Evolutionary conservation across 352 stramenopile genomes (phyloP), one percentile per base, ranked within the genome.

Genomic region (Phytophthora pistaciae): DNA sequence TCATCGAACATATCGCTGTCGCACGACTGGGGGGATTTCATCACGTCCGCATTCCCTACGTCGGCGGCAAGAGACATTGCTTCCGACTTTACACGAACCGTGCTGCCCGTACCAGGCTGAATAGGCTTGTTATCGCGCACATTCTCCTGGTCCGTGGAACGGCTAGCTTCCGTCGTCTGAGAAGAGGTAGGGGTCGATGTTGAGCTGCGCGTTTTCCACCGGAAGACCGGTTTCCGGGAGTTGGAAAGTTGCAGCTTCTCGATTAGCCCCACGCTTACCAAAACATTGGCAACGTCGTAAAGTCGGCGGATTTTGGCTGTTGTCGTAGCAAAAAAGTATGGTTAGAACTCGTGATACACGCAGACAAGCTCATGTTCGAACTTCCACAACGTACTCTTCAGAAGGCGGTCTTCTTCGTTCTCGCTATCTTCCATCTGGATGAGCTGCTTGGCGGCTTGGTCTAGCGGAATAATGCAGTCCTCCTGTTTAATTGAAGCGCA

Each of bases 251-350:
- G 90, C 38, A 95, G 68, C 64, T 98, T 98, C 65, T 96, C 87
- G 36, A 98, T 95, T 38, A 99, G 82, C 0, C 95, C 94, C 14
- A 99, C 84, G 56, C 87, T 95, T 3, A 96, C 84, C 23, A 99
- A 88, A 8, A 99, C 97, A 75, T 99, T 99, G 10, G 97, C 97
- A 73, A 99, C 98, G 64, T 99, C 97, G 66, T 99, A 99, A 27
- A 99, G 87, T 25, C 97, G 87, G 18, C 97, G 92, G 66, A 99
- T 98, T 69, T 98, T 99, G 53, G 96, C 90, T 96, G 72, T 60
- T 16, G 5, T 14, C 1, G n/a, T 63, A 9, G 20, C 27, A 63
- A 48, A 3, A n/a, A 8, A 18, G 20, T 27, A 42, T 27, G 21
- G 38, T 38, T 13, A 66, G 10, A 42, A 42, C 33, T 16, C 13